These are phyloP conservation scores for Diplodia corticola DNA, from an alignment of 2,329 filamentous ascomycete genomes.

Conservation along the genomic window DNA sequence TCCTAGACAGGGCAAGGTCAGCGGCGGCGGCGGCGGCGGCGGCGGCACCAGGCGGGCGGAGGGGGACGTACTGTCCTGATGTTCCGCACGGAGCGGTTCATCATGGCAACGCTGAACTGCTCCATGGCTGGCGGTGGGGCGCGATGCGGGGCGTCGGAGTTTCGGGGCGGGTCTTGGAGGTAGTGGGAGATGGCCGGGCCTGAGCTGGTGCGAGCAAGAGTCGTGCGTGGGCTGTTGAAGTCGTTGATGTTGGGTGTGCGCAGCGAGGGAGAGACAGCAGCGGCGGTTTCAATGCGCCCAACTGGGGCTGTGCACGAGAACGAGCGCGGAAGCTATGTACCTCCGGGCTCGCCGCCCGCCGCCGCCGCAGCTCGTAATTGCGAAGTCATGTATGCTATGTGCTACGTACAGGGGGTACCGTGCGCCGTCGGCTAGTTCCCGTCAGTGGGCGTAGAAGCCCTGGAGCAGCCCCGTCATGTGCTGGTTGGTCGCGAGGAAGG, in stretches of 20 bases:
- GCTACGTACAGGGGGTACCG: no score
- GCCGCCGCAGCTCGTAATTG: not conserved
- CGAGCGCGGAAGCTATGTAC: no score
- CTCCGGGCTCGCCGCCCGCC: not conserved
- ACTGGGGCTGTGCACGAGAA: slow-evolving; percentile 9
- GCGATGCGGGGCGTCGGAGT: slow-evolving; percentile 5
- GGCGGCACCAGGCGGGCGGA: not conserved
- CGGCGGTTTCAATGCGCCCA: slow-evolving; percentile 11
- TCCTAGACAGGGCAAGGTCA: slow-evolving; percentile 58
- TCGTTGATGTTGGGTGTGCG: not conserved
- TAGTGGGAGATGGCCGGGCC: not conserved
- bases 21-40: slow-evolving; percentile 17
- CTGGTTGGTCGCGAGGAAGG: slow-evolving; percentile 11
- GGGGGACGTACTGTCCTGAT: slow-evolving; percentile 72
- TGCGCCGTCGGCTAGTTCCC: not conserved
- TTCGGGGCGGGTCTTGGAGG: not conserved
- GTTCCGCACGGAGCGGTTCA: slow-evolving; percentile 81
- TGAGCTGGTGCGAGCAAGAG: not conserved
- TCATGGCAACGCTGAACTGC: slow-evolving; percentile 58
- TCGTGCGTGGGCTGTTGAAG: not conserved
- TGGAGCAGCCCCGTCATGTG: slow-evolving; percentile 9
- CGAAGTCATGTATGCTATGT: not conserved
- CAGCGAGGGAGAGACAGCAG: not conserved
- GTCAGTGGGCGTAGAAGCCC: slow-evolving; percentile 19
- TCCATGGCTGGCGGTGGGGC: slow-evolving; percentile 30